phyloP scores from a whole-genome alignment of 805 yeast genomes.

The Saccharomycopsis guyanensis region DNA sequence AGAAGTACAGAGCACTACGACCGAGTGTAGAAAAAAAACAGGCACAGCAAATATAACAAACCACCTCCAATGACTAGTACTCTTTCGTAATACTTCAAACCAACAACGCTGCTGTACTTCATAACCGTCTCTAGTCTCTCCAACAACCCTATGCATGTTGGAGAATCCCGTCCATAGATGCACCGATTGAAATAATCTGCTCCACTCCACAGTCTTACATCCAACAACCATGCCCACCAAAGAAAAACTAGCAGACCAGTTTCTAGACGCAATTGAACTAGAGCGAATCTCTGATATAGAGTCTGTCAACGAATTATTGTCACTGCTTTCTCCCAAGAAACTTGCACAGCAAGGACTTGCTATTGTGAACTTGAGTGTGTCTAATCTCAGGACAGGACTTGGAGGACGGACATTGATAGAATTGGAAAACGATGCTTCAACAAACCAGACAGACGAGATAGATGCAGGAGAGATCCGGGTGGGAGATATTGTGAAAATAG shows the following conservation, averaged over 20 bases:
- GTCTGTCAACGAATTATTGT: conserved; percentile 36
- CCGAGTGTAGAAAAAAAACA: too few relatives aligned
- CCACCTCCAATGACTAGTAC: too few relatives aligned
- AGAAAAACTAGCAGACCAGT: conserved; percentile 29
- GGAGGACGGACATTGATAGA: conserved; percentile 72
- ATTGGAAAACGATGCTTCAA: conserved; percentile 45
- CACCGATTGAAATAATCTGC: too few relatives aligned
- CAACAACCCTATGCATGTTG: too few relatives aligned
- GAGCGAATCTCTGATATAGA: conserved; percentile 50
- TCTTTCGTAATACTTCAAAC: too few relatives aligned
- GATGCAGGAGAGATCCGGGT: conserved; percentile 48
- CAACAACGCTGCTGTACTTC: too few relatives aligned
- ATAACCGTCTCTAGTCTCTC: too few relatives aligned
- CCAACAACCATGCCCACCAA: too few relatives aligned
- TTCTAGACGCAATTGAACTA: conserved; percentile 34
- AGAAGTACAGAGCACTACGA: too few relatives aligned
- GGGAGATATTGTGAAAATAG: conserved; percentile 72
- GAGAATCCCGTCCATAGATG: too few relatives aligned
- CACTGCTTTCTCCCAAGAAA: conserved; percentile 49
- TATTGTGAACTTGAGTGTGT: conserved; percentile 51
- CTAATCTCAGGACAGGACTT: conserved; percentile 64
- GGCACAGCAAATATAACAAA: too few relatives aligned
- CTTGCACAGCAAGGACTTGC: conserved; percentile 74
- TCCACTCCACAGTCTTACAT: too few relatives aligned
- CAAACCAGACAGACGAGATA: conserved; percentile 29